Evolutionary conservation across 2,329 filamentous ascomycete species (phyloP).

Genomic region (Cladosporium oxysporum): DNA sequence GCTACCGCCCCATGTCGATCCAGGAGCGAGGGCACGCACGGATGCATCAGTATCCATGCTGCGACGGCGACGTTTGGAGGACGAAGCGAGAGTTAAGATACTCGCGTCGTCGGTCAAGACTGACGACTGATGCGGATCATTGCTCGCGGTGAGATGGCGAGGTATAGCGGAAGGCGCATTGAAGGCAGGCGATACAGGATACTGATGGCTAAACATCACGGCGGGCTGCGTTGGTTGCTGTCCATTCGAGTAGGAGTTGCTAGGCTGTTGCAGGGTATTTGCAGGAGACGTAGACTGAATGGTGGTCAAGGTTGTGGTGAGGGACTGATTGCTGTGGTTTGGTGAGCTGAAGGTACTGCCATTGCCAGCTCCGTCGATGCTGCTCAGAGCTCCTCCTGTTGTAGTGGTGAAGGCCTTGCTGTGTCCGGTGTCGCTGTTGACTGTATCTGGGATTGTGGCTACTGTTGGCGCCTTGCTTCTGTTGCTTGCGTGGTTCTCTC

Average conservation of each 20-base stretch:
- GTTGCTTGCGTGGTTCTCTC: constrained; percentile 61
- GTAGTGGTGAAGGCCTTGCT: constrained; percentile 83
- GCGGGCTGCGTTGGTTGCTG: constrained; percentile 21
- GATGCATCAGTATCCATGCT: constrained; percentile 86
- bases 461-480: constrained; percentile 77
- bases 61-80: constrained; percentile 74
- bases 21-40: constrained; percentile 79
- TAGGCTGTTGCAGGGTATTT: constrained; percentile 42
- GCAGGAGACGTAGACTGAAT: constrained; percentile 74
- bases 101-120: constrained; percentile 82
- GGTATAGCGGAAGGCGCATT: constrained; percentile 72
- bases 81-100: constrained; percentile 80
- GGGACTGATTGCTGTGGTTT: constrained; percentile 70
- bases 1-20: constrained; percentile 78
- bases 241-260: constrained; percentile 13
- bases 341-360: constrained; percentile 35
- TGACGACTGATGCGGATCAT: constrained; percentile 70
- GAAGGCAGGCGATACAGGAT: constrained; percentile 50
- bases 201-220: constrained; percentile 61
- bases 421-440: constrained; percentile 71
- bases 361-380: constrained; percentile 38
- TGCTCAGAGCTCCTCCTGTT: constrained; percentile 64
- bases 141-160: constrained; percentile 62
- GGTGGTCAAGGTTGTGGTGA: constrained; percentile 82
- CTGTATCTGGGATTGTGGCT: constrained; percentile 78